Percentiles rank a stretch among this genome's conserved stretches.
phyloP scores from a whole-genome alignment of 2,329 filamentous ascomycete species.

The Hirsutella minnesotensis region DNA sequence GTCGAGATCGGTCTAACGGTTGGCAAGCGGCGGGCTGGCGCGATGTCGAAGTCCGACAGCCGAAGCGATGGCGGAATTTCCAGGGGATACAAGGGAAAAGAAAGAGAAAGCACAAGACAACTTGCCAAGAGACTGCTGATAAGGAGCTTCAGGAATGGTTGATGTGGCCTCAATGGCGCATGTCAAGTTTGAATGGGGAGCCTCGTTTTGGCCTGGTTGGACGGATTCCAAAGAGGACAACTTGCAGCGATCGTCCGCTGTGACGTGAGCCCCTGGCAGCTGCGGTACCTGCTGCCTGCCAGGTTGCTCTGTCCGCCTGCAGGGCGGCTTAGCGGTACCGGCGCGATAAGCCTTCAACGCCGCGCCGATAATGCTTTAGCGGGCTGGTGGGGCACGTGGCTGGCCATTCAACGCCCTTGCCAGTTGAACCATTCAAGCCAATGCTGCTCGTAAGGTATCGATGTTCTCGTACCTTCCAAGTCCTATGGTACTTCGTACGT shows the following conservation, averaged over 20 bases:
- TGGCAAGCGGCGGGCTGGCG: neutral
- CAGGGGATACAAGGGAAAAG: too few relatives aligned
- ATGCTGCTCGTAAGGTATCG: too few relatives aligned
- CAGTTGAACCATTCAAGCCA: too few relatives aligned
- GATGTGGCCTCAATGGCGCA: conserved; percentile 22
- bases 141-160: conserved; percentile 11
- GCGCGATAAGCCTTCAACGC: conserved; percentile 7
- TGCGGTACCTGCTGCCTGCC: neutral
- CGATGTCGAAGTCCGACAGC: neutral
- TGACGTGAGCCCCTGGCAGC: conserved; percentile 1
- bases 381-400: neutral
- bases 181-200: neutral
- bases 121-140: neutral
- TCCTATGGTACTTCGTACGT: too few relatives aligned
- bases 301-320: neutral
- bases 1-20: neutral
- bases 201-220: conserved; percentile 1
- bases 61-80: neutral
- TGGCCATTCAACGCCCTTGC: too few relatives aligned
- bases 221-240: conserved; percentile 22
- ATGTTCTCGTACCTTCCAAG: too few relatives aligned
- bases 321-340: conserved; percentile 4
- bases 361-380: too few relatives aligned
- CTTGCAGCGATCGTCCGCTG: conserved; percentile 13
- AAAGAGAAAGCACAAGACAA: conserved; percentile 1